Evolutionary conservation across 2,329 filamentous ascomycete genomes (phyloP).

Genomic region (Albophoma yamanashiensis): DNA sequence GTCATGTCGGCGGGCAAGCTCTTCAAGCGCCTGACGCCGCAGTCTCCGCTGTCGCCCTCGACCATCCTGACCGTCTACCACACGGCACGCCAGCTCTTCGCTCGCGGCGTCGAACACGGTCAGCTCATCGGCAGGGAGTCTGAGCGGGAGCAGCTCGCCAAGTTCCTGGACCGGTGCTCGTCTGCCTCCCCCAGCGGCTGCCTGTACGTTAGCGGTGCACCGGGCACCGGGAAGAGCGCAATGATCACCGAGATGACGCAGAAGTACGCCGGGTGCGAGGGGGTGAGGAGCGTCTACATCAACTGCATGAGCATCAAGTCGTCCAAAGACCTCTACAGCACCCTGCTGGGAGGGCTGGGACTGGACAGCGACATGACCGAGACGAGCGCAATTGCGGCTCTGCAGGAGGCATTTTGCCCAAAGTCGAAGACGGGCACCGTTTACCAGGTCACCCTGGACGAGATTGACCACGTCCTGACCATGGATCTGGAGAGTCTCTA

Average conservation of each 20-base stretch:
- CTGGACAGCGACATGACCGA: constrained; percentile 49
- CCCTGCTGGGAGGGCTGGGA: constrained; percentile 60
- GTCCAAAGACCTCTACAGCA: constrained; percentile 74
- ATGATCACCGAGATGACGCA: constrained; percentile 73
- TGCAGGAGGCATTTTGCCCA: constrained; percentile 63
- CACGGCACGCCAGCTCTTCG: constrained; percentile 76
- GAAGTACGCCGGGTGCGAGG: constrained; percentile 37
- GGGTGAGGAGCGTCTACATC: constrained; percentile 65
- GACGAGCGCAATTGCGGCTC: constrained; percentile 53
- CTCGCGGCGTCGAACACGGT: constrained; percentile 63
- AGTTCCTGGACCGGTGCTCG: constrained; percentile 58
- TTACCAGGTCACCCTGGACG: constrained; percentile 82
- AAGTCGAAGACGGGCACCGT: constrained; percentile 45
- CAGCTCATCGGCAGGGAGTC: constrained; percentile 69
- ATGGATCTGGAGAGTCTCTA: constrained; percentile 85
- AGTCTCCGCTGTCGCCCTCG: constrained; percentile 61
- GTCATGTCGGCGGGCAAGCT: constrained; percentile 68
- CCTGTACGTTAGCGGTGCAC: constrained; percentile 89
- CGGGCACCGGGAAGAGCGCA: constrained; percentile 93
- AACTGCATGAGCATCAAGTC: constrained; percentile 97
- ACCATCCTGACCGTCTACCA: constrained; percentile 72
- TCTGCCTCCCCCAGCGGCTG: constrained; percentile 59
- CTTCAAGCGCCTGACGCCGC: constrained; percentile 68
- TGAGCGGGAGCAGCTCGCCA: constrained; percentile 51
- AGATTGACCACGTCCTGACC: constrained; percentile 88